Base-by-base conservation (phyloP, 2,329 filamentous ascomycete species). In the Curvularia eragrostidis region DNA sequence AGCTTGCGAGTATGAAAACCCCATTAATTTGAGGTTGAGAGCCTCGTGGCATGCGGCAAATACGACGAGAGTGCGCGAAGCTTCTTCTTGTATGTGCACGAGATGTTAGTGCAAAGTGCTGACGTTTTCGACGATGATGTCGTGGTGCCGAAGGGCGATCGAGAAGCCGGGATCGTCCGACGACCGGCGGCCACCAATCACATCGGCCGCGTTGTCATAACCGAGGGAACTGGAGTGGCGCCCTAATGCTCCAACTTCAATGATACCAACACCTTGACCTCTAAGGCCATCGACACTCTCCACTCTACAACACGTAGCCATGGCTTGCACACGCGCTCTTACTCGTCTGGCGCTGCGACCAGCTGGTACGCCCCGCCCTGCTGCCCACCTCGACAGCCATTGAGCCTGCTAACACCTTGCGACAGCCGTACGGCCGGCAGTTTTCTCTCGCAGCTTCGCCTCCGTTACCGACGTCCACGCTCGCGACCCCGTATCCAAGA, bases 251-350 rank as follows among this genome's bases (percentile, higher is more conserved):
- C 36, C 48, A 63, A 54, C 63, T 65, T 70, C 63, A 53, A 69
- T 69, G 68, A 68, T 56, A 63, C 59, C 66, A 64, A 61, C 65
- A 67, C 59, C 53, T 62, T 66, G 63, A 65, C 47, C 42, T 60
- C 54, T 50, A 42, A 60, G 50, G 43, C 59, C 66, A 65, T 65
- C 61, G 64, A 61, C 62, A 64, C 62, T 65, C 64, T 69, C 65
- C 65, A 66, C 68, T 68, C 62, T 61, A 65, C 58, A 64, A 58
- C 43, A 19, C 43, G n/a, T 30, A 47, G 68, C 68, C 63, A 78
- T 78, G 75, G 74, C 75, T 52, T 71, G 71, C 61, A 70, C 73
- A 61, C 74, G 75, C 70, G 66, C 73, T 54, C 64, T 78, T 61
- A 63, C 73, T 59, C 74, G 75, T 66, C 72, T 78, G 64, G 74